These are phyloP conservation scores for Papilionanthe hybrid DNA, from an alignment of 116 monocot species.

Conservation along the genomic window DNA sequence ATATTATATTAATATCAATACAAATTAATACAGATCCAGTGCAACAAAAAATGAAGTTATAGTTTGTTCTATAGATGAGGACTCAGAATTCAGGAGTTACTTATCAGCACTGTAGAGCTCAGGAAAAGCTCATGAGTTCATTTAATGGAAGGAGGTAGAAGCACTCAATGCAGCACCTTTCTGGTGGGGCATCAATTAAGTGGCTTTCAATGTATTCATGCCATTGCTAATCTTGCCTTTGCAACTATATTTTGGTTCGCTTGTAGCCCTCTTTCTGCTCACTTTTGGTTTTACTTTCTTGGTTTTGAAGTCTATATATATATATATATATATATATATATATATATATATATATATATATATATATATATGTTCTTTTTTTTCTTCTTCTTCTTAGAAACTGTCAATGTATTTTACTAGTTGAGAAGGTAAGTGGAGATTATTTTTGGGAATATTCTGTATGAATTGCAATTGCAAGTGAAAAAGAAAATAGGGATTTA, in stretches of 20 bases:
- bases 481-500: no score
- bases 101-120: not conserved
- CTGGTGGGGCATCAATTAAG: not conserved
- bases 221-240: not conserved
- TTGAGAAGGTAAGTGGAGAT: not conserved
- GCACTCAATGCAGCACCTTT: constrained; percentile 3
- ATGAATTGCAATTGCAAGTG: no score
- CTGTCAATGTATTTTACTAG: not conserved
- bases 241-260: not conserved
- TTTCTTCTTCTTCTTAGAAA: no score
- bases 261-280: not conserved
- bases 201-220: not conserved
- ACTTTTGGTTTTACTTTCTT: not conserved
- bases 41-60: not conserved
- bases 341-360: not conserved
- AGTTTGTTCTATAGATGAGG: not conserved
- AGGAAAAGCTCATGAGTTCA: constrained; percentile 4
- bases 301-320: not conserved
- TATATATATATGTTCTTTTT: no score
- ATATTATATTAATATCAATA: not conserved
- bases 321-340: not conserved
- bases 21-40: not conserved
- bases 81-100: not conserved
- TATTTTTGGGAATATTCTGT: not conserved
- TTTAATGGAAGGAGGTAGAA: constrained; percentile 1